Evolutionary conservation across 2,329 filamentous ascomycete species (phyloP), one percentile per base, ranked within the genome.

Genomic region (Chaetothyriales sp.): DNA sequence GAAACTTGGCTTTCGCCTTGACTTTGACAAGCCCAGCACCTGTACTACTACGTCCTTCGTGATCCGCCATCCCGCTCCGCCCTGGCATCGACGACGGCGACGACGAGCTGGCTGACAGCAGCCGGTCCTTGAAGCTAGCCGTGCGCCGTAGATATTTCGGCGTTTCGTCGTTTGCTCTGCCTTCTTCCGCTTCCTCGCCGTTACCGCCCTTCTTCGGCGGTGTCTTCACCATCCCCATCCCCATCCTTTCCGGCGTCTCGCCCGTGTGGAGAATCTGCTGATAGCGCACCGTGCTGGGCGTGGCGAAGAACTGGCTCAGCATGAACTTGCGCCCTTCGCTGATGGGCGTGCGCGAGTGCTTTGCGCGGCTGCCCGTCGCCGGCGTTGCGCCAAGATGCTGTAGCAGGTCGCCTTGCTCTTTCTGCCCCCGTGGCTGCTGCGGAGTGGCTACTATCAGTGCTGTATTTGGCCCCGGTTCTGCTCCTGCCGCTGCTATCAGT

Each of bases 251-350:
- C 1, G 56, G 48, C 33, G 52, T 51, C 43, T 54, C 48, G 4
- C 18, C 52, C 20, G 49, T 49, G 18, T 52, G 44, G 37, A 58
- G 45, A 5, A 70, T 66, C 57, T 68, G 67, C 1, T 67, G 64
- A 56, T 69, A 73, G 43, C 69, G 67, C 57, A 67, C 62, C 0
- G 69, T 69, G 2, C 68, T 72, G 1, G 71, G 71, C 0, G 70
- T 73, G 10, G 69, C 69, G 52, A 73, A 73, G 37, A 73, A 65
- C 46, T 68, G 69, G 9, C 69, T 67, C 13, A 73, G 63, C 56
- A 69, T 69, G 51, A 70, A 70, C 51, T 67, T 69, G 54, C 70
- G 71, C 8, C 68, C 68, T 9, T 69, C 67, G 10, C 69, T 72
- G 2, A 64, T 65, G 2, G 70, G 70, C 0, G 70, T 73, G 5